Evolutionary conservation across 768 basidiomycete species (phyloP).

Genomic region (Clavaria fumosa): DNA sequence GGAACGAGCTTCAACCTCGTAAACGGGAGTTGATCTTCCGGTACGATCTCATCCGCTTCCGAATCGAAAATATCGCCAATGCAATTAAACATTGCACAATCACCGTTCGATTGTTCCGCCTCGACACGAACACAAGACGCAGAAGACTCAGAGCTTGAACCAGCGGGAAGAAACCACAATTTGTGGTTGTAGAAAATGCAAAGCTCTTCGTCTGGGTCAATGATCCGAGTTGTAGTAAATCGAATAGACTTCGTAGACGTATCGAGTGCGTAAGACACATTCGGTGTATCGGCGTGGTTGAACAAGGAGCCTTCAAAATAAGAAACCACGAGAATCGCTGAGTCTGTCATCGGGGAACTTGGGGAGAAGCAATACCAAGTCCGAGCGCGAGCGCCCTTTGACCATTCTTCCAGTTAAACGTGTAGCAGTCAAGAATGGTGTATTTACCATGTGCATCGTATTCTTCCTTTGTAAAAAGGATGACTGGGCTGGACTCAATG

Average conservation of each 20-base stretch:
- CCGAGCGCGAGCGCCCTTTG: constrained; percentile 68
- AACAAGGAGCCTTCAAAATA: constrained; percentile 64
- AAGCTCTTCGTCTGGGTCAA: constrained; percentile 53
- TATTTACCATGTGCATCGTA: constrained; percentile 45
- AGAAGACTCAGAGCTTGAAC: no score
- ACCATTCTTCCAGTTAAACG: constrained; percentile 62
- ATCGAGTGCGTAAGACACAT: constrained; percentile 52
- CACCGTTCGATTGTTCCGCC: no score
- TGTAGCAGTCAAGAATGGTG: constrained; percentile 59
- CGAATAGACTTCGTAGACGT: constrained; percentile 38
- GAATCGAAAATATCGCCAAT: constrained; percentile 2
- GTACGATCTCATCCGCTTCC: constrained; percentile 26
- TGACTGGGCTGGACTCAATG: constrained; percentile 76
- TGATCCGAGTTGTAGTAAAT: constrained; percentile 38
- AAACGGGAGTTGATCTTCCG: constrained; percentile 53
- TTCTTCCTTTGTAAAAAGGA: constrained; percentile 59
- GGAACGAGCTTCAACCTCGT: constrained; percentile 40
- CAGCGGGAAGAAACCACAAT: constrained; percentile 47
- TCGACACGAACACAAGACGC: no score
- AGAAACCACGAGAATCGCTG: no score
- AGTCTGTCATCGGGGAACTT: not conserved
- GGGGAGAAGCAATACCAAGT: constrained; percentile 33
- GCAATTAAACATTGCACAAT: no score
- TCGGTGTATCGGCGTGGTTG: constrained; percentile 59
- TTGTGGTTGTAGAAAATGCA: constrained; percentile 65